A percentile compares a stretch with the other conserved stretches of the same genome.
These are phyloP conservation scores for Penicillium turbatum DNA, from an alignment of 495 filamentous ascomycete species.

Conservation along the genomic window DNA sequence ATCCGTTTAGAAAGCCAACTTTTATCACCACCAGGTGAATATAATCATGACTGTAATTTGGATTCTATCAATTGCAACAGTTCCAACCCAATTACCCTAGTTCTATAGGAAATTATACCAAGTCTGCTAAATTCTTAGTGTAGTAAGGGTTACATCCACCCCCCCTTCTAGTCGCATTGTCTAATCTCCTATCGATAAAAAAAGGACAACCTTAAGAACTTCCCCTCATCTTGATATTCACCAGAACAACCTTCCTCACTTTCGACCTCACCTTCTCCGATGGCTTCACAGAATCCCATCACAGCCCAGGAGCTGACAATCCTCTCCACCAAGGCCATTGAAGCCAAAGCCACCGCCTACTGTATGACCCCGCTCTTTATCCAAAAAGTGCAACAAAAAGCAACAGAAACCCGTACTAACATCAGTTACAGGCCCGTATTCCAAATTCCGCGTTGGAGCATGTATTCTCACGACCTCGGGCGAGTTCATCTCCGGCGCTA, in stretches of 20 bases:
- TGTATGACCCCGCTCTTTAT: conserved; percentile 42
- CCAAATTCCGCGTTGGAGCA: conserved; percentile 85
- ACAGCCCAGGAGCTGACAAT: conserved; percentile 51
- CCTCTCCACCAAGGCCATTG: conserved; percentile 54
- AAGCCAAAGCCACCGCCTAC: conserved; percentile 73
- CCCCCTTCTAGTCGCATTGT: too few species aligned
- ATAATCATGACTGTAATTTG: too few species aligned
- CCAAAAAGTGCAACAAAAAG: not conserved
- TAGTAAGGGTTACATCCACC: too few species aligned
- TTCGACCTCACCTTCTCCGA: not conserved
- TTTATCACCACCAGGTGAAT: too few species aligned
- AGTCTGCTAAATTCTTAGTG: too few species aligned
- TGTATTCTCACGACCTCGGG: conserved; percentile 63
- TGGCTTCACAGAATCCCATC: conserved; percentile 2
- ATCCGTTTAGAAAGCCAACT: too few species aligned
- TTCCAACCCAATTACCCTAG: too few species aligned
- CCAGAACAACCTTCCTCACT: not conserved
- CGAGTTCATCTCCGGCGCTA: conserved; percentile 69
- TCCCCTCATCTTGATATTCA: not conserved
- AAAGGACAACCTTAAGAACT: too few species aligned
- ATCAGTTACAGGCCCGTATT: conserved; percentile 67
- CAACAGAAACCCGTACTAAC: not conserved
- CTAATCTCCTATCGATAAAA: not conserved
- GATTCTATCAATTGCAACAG: too few species aligned
- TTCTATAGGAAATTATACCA: too few species aligned